Evolutionary conservation across 306 rosid genomes (phyloP).

Genomic region (Cucumis cinereus): DNA sequence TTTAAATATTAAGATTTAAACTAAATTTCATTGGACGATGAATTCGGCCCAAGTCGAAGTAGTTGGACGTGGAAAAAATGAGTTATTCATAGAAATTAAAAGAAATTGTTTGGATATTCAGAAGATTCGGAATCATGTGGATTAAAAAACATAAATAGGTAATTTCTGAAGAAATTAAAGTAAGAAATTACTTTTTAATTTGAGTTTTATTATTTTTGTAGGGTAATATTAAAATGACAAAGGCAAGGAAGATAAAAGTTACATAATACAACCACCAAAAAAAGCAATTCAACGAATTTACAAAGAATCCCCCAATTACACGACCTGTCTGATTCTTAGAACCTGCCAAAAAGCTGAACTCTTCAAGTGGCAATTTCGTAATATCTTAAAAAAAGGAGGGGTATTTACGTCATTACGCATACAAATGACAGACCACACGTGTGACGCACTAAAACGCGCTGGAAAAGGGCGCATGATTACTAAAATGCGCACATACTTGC

Average conservation of each 20-base stretch:
- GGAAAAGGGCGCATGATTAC: slow-evolving; percentile 5
- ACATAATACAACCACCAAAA: background rate
- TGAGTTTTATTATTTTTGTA: no score
- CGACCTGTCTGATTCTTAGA: background rate
- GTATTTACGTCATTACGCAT: background rate
- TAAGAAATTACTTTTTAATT: no score
- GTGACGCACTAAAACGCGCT: slow-evolving; percentile 4
- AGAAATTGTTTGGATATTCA: no score
- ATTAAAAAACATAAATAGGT: no score
- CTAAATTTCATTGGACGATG: no score
- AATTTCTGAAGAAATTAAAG: no score
- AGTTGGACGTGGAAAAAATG: no score
- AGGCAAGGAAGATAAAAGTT: background rate
- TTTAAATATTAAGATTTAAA: no score
- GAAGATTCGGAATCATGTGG: no score
- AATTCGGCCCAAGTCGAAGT: no score
- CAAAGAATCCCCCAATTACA: background rate
- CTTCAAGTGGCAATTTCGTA: background rate
- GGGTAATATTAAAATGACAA: background rate
- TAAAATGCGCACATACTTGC: slow-evolving; percentile 43
- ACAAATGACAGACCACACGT: slow-evolving; percentile 10
- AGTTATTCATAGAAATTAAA: no score
- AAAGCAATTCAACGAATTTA: background rate
- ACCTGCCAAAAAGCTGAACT: background rate
- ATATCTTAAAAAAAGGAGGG: background rate